Base-by-base conservation (phyloP, 306 rosid genomes). In the Potentilla sterilis region DNA sequence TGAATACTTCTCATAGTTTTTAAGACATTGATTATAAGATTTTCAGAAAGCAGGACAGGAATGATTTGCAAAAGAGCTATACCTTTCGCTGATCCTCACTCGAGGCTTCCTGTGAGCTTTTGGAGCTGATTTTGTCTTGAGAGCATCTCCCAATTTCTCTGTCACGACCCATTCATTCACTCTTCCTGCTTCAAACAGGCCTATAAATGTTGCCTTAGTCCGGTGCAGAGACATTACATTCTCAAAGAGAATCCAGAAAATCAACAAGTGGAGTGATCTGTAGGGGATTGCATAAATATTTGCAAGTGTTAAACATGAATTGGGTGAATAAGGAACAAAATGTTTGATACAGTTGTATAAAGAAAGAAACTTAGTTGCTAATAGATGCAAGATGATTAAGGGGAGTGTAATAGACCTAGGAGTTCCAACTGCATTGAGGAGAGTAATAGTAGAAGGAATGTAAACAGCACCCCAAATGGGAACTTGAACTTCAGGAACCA, bases 161-260 rank as follows among this genome's bases (percentile, higher is more conserved):
- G 97, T 94, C 78, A 94, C 97, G 12, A 94, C 92, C 97, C 97
- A 94, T 80, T 94, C 96, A 78, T 92, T 92, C 41, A 86, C 96
- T 74, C 91, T 86, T 70, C 97, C 95, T 42, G 87, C 86, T 80
- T 94, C 98, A 22, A 94, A 64, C 85, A 92, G 81, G 72, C 98
- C 98, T 63, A 88, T 90, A 58, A 94, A 15, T 54, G 98, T 90
- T 42, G 98, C 98, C 83, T 84, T 94, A 2, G 97, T 92, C 66
- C 97, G 92, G 82, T 92, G 98, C 82, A 92, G 81, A 46, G 98
- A 92, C 98, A 92, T 94, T 67, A 94, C 97, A 67, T 94, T 94
- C 83, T 94, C 97, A 70, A 92, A 94, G 19, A 90, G 95, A 75
- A 94, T 89, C 98, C 97, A 94, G 82, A 94, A 92, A 71, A 92